Conservation (phyloP, 805 yeast species). For the Nakazawaea siamensis region DNA sequence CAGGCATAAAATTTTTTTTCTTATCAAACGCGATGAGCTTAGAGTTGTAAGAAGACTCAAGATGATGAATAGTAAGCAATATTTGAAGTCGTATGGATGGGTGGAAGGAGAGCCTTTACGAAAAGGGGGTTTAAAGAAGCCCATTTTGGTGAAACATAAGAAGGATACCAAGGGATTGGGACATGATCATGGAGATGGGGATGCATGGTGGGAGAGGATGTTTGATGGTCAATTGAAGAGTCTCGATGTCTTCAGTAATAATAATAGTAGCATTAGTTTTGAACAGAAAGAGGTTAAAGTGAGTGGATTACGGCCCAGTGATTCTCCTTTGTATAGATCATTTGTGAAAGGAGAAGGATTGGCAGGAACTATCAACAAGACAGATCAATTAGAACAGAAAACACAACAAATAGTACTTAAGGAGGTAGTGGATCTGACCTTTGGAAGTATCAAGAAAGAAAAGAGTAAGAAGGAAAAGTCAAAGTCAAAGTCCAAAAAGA, state of each 20-base stretch:
- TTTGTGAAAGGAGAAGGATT: slow-evolving; percentile 85
- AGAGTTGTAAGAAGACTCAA: too few relatives aligned
- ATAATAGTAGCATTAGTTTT: slow-evolving; percentile 35
- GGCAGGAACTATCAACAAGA: slow-evolving; percentile 59
- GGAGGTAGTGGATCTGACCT: slow-evolving; percentile 9
- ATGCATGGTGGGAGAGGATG: slow-evolving; percentile 95
- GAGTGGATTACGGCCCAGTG: slow-evolving; percentile 36
- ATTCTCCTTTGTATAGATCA: slow-evolving; percentile 74
- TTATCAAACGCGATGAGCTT: too few relatives aligned
- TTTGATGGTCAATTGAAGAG: slow-evolving; percentile 89
- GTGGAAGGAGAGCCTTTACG: slow-evolving; percentile 79
- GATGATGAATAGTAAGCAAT: slow-evolving; percentile 68
- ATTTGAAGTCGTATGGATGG: slow-evolving; percentile 84
- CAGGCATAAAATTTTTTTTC: too few relatives aligned
- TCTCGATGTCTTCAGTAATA: slow-evolving; percentile 42
- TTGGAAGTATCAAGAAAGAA: slow-evolving; percentile 12
- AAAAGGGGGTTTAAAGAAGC: slow-evolving; percentile 74
- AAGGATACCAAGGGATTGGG: slow-evolving; percentile 90
- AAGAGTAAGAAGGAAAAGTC: slow-evolving; percentile 19
- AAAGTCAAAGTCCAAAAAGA: slow-evolving; percentile 17
- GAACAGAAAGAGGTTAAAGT: slow-evolving; percentile 42
- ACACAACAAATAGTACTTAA: slow-evolving; percentile 11
- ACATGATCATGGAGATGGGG: slow-evolving; percentile 63
- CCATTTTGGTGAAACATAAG: slow-evolving; percentile 85
- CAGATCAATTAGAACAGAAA: slow-evolving; percentile 15